Conservation (phyloP, 345 rosid species). For the Dipteronia dyeriana region DNA sequence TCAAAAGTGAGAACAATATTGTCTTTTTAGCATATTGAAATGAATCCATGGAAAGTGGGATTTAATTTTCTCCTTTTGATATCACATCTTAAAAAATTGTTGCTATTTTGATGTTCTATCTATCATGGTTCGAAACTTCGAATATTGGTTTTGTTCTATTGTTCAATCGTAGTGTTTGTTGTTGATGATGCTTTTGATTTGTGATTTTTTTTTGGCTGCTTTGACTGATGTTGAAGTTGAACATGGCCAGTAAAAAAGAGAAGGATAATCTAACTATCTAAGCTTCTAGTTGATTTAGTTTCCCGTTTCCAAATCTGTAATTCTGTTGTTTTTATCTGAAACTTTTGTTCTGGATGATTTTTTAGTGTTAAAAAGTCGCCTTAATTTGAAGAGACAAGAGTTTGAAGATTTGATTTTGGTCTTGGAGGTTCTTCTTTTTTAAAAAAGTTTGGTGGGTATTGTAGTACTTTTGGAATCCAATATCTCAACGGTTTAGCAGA, state of each 20-base stretch:
- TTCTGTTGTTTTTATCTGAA: conserved; percentile 16
- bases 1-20: conserved; percentile 32
- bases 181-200: conserved; percentile 12
- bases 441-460: not conserved
- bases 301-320: not conserved
- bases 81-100: no score
- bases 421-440: not conserved
- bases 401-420: conserved; percentile 27
- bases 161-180: conserved; percentile 11
- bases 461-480: conserved; percentile 8
- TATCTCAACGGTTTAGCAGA: not conserved
- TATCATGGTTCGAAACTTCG: conserved; percentile 24
- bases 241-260: conserved; percentile 12
- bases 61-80: conserved; percentile 10
- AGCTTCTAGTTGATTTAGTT: not conserved
- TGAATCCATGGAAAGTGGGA: conserved; percentile 40
- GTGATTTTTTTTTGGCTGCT: not conserved
- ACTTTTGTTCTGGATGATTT: conserved; percentile 14
- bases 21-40: conserved; percentile 26
- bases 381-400: conserved; percentile 19
- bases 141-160: conserved; percentile 36
- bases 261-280: conserved; percentile 21
- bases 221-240: conserved; percentile 8
- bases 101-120: no score
- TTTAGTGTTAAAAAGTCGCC: conserved; percentile 3